phyloP scores from a whole-genome alignment of 108 stramenopile genomes.

The Skeletonema menzelii region DNA sequence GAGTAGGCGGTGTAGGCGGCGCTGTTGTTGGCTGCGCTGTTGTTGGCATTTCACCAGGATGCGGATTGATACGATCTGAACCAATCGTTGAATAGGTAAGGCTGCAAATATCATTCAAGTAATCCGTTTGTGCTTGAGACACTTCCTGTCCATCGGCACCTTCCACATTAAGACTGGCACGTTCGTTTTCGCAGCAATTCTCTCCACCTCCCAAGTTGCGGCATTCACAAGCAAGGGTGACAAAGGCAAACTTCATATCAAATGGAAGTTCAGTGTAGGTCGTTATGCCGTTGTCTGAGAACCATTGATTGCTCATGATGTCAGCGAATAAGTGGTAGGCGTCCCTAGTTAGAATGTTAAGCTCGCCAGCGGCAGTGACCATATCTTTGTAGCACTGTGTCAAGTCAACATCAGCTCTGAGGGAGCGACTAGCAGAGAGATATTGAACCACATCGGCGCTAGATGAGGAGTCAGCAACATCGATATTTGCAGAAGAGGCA shows the following conservation, averaged over 20 bases:
- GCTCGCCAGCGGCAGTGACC: background rate
- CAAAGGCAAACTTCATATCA: slow-evolving; percentile 12
- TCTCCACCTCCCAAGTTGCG: slow-evolving; percentile 5
- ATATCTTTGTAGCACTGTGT: background rate
- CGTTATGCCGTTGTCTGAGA: background rate
- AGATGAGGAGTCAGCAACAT: background rate
- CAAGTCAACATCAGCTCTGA: background rate
- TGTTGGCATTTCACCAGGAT: background rate
- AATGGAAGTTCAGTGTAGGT: background rate
- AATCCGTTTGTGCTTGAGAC: slow-evolving; percentile 10
- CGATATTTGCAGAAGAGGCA: background rate
- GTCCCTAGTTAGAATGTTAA: background rate
- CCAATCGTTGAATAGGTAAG: slow-evolving; percentile 3
- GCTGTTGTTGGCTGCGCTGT: background rate
- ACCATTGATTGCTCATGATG: slow-evolving; percentile 2
- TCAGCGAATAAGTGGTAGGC: background rate
- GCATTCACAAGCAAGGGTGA: slow-evolving; percentile 29
- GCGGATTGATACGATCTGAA: background rate
- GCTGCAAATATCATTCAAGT: slow-evolving; percentile 16
- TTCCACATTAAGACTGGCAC: slow-evolving; percentile 5
- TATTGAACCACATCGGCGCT: background rate
- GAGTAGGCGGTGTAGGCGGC: background rate
- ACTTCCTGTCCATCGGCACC: slow-evolving; percentile 15
- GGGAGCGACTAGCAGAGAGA: background rate
- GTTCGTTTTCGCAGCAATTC: slow-evolving; percentile 12